A percentile compares a stretch with the other conserved stretches of the same genome.
Evolutionary conservation across 164 flowering plant genomes (phyloP).

Genomic region (grape (Vitis vinifera)): DNA sequence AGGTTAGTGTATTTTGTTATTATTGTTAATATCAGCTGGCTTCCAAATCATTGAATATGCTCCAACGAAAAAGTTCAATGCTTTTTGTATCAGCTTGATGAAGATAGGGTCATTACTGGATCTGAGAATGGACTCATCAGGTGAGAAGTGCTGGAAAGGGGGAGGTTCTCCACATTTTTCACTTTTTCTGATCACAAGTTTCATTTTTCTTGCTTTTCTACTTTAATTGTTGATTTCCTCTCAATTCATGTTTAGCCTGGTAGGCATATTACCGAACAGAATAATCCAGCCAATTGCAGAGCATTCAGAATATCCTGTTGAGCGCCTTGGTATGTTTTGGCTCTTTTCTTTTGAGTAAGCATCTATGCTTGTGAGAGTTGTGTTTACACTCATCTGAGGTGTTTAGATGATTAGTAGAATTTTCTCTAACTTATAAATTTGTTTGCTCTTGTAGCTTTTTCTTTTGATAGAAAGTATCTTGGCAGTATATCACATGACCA

Average conservation of each 20-base stretch:
- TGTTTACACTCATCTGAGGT: too few relatives aligned
- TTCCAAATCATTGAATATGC: background rate
- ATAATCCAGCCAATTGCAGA: slow-evolving; percentile 92
- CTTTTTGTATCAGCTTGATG: slow-evolving; percentile 65
- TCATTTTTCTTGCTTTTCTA: background rate
- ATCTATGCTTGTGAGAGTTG: too few relatives aligned
- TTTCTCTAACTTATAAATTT: slow-evolving; percentile 5
- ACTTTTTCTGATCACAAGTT: background rate
- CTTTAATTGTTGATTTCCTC: background rate
- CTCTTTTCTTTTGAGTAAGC: background rate
- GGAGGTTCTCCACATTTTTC: background rate
- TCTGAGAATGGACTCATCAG: slow-evolving; percentile 92
- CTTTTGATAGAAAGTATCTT: slow-evolving; percentile 79
- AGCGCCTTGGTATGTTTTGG: slow-evolving; percentile 74
- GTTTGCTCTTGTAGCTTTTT: slow-evolving; percentile 68
- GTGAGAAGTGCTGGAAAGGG: slow-evolving; percentile 29
- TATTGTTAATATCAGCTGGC: background rate
- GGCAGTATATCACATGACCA: slow-evolving; percentile 93
- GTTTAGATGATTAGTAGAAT: background rate
- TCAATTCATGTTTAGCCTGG: slow-evolving; percentile 49
- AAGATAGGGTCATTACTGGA: slow-evolving; percentile 83
- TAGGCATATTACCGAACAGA: slow-evolving; percentile 89
- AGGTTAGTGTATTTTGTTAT: slow-evolving; percentile 43
- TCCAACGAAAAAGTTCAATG: background rate
- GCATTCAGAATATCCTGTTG: slow-evolving; percentile 93